These are phyloP conservation scores for Globisporangium echinulatum DNA, from an alignment of 352 stramenopile genomes.

Conservation along the genomic window DNA sequence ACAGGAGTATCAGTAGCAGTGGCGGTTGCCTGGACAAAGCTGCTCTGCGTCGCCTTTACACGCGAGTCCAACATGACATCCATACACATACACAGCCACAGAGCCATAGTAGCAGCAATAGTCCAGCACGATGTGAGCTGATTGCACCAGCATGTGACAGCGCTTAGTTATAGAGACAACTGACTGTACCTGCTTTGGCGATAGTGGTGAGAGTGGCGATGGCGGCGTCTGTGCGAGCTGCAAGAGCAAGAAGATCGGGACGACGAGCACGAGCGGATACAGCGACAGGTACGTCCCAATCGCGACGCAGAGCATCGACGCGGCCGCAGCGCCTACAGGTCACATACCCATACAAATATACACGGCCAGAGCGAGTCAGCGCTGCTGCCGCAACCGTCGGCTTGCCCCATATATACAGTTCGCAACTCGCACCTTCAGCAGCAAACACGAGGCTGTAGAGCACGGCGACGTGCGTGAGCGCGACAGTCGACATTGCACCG, in stretches of 20 bases:
- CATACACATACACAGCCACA: background rate
- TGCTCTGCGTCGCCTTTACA: background rate
- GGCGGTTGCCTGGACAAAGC: background rate
- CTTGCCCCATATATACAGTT: background rate
- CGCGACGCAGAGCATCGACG: slow-evolving; percentile 46
- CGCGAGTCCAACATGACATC: background rate
- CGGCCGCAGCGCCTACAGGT: slow-evolving; percentile 27
- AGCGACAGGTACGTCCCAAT: slow-evolving; percentile 65
- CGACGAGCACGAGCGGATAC: slow-evolving; percentile 59
- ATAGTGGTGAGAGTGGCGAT: background rate
- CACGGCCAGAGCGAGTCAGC: no score
- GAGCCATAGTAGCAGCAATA: no score
- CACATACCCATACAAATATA: background rate
- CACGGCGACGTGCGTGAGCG: slow-evolving; percentile 54
- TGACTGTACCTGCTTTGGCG: no score
- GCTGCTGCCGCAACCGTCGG: no score
- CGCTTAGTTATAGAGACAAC: no score
- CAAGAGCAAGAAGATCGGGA: slow-evolving; percentile 49
- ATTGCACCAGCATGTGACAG: no score
- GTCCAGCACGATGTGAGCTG: no score
- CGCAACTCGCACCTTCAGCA: slow-evolving; percentile 31
- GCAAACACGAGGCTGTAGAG: slow-evolving; percentile 71
- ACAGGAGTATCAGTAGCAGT: background rate
- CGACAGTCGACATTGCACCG: slow-evolving; percentile 64
- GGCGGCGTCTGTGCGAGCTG: slow-evolving; percentile 17